Conservation (phyloP, 352 stramenopile genomes). For the Globisporangium perplexum region DNA sequence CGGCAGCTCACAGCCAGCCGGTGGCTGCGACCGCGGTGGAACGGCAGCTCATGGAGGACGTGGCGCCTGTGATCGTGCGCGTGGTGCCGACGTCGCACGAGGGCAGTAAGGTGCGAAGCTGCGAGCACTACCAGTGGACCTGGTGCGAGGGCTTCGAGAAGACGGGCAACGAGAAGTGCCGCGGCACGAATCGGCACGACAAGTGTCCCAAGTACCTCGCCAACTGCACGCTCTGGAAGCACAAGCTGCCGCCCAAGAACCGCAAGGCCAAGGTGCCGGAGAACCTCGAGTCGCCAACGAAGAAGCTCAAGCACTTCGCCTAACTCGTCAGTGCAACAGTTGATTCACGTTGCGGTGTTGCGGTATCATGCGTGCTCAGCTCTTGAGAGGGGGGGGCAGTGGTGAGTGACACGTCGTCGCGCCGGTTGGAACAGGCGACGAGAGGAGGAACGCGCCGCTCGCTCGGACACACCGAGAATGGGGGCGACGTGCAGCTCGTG, state of each 20-base stretch:
- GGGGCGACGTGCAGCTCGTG: slow-evolving; percentile 34
- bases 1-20: slow-evolving; percentile 45
- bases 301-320: slow-evolving; percentile 79
- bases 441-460: slow-evolving; percentile 6
- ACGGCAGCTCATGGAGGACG: slow-evolving; percentile 69
- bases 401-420: background rate
- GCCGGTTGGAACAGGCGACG: background rate
- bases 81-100: slow-evolving; percentile 65
- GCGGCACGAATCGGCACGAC: slow-evolving; percentile 78
- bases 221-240: slow-evolving; percentile 85
- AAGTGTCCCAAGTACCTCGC: slow-evolving; percentile 85
- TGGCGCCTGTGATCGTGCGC: slow-evolving; percentile 68
- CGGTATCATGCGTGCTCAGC: no score
- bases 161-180: slow-evolving; percentile 80
- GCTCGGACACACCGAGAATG: slow-evolving; percentile 11
- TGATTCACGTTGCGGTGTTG: background rate
- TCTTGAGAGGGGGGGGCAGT: no score
- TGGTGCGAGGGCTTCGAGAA: slow-evolving; percentile 85
- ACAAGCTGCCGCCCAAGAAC: slow-evolving; percentile 82
- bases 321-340: slow-evolving; percentile 18
- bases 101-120: slow-evolving; percentile 78
- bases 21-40: slow-evolving; percentile 48
- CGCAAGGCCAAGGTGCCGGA: slow-evolving; percentile 68
- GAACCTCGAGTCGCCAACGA: slow-evolving; percentile 77
- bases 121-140: slow-evolving; percentile 84